Conservation (phyloP, 2,329 filamentous ascomycete genomes). For the Fusarium protoensiforme region DNA sequence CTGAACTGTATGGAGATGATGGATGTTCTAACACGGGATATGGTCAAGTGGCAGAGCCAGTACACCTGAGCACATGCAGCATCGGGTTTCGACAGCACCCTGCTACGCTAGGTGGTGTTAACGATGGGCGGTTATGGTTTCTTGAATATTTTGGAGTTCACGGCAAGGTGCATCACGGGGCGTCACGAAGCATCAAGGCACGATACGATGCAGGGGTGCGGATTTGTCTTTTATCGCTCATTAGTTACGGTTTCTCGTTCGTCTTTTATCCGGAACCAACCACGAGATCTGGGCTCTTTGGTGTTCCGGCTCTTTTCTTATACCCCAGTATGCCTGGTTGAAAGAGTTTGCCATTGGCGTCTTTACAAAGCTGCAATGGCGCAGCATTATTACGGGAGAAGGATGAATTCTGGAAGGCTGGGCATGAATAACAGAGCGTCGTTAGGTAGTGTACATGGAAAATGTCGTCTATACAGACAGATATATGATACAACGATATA, state of each 20-base stretch:
- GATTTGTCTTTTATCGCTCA: slow-evolving; percentile 21
- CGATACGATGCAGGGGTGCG: slow-evolving; percentile 31
- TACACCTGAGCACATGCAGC: slow-evolving; percentile 56
- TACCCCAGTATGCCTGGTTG: slow-evolving; percentile 25
- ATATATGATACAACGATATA: slow-evolving; percentile 15
- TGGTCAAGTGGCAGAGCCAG: slow-evolving; percentile 87
- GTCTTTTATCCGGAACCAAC: slow-evolving; percentile 15
- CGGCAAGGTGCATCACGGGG: slow-evolving; percentile 37
- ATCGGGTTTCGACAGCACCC: not conserved
- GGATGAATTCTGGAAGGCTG: slow-evolving; percentile 8
- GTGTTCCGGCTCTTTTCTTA: slow-evolving; percentile 25
- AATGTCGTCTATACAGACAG: slow-evolving; percentile 26
- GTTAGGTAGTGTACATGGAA: slow-evolving; percentile 32
- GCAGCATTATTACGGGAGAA: slow-evolving; percentile 13
- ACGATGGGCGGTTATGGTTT: not conserved
- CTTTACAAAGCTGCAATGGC: slow-evolving; percentile 21
- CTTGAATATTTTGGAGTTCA: slow-evolving; percentile 33
- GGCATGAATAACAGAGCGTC: slow-evolving; percentile 23
- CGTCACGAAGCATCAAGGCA: slow-evolving; percentile 36
- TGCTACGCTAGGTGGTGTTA: not conserved
- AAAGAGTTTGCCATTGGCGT: slow-evolving; percentile 22
- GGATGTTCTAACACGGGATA: slow-evolving; percentile 82
- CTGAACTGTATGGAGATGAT: slow-evolving; percentile 89
- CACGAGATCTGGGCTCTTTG: slow-evolving; percentile 7
- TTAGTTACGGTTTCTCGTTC: slow-evolving; percentile 6